Base-by-base conservation (phyloP, 805 yeast species). In the Nakazawaea pomicola region DNA sequence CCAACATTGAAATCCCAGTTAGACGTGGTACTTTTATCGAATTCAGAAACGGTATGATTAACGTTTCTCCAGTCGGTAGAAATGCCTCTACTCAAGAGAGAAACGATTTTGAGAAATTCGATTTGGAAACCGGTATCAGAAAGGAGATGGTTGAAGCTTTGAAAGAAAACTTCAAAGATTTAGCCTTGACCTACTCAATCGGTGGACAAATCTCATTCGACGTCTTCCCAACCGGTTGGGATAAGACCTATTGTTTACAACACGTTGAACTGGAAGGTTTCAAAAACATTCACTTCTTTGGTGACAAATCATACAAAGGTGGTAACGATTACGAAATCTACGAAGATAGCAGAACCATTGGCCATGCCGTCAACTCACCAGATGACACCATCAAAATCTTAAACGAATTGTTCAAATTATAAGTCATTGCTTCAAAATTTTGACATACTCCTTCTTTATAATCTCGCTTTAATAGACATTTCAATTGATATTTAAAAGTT, bases 181-280 rank as follows among this genome's bases (percentile, higher is more conserved):
- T 72, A 57, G 84, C 83, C 43, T 76, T 93, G 60, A 91, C 98
- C 52, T 93, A 84, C 77, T 93, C 99, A 46, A 93, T 93, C 51
- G 99, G 99, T 66, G 99, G 99, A 55, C 98, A 93, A 76, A 93
- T 93, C 64, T 91, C 98, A 27, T 93, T 93, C 58, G 99, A 93
- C 60, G 98, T 93, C 50, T 93, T 93, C 91, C 99, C 99, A 72
- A 87, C 96, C 49, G 99, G 99, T 60, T 93, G 99, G 99, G 99
- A 93, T 70, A 93, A 93, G 79, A 93, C 99, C 48, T 93, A 91
- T 74, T 87, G 95, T 67, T 78, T 93, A 62, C 89, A 83, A 67
- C 99, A 91, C 68, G 90, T 93, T 55, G 87, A 69, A 57, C 65
- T 72, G 46, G 96, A 91, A 67, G 80, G 83, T 51, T 93, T 90